These are phyloP conservation scores for Candida frijolesensis DNA, from an alignment of 1,139 yeast genomes.

Conservation along the genomic window DNA sequence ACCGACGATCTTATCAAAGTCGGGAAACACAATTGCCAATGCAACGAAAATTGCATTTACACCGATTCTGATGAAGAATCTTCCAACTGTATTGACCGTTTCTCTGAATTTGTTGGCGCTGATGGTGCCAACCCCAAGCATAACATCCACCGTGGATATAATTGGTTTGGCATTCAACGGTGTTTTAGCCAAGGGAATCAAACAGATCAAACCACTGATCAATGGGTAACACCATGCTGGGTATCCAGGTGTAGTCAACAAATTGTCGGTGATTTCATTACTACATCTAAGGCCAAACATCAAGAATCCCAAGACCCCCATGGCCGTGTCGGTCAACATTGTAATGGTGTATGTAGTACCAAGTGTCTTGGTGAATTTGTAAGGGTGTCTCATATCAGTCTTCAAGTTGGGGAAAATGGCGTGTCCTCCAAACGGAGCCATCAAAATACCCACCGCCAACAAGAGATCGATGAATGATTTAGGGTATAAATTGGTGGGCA, in stretches of 20 bases:
- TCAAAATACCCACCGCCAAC: constrained; percentile 55
- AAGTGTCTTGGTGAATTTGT: constrained; percentile 43
- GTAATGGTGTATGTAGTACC: constrained; percentile 61
- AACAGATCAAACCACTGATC: constrained; percentile 71
- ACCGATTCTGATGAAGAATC: constrained; percentile 37
- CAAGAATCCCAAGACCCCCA: constrained; percentile 79
- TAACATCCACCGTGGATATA: constrained; percentile 57
- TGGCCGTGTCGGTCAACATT: constrained; percentile 66
- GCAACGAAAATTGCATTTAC: constrained; percentile 54
- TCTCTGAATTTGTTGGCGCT: constrained; percentile 16
- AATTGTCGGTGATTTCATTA: constrained; percentile 82
- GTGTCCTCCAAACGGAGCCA: constrained; percentile 69
- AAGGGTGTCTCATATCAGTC: constrained; percentile 59
- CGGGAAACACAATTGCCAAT: constrained; percentile 58
- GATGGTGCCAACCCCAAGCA: constrained; percentile 25
- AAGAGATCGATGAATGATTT: constrained; percentile 40
- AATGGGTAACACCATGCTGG: constrained; percentile 66
- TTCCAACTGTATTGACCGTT: constrained; percentile 16
- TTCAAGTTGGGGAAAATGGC: constrained; percentile 62
- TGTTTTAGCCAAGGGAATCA: constrained; percentile 84
- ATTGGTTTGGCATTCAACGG: constrained; percentile 90
- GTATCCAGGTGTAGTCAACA: constrained; percentile 70
- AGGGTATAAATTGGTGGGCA: constrained; percentile 55
- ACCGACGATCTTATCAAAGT: constrained; percentile 59
- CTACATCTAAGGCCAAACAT: constrained; percentile 82